These are phyloP conservation scores for Pyrenophora teres DNA, from an alignment of 2,329 filamentous ascomycete genomes.

Conservation along the genomic window DNA sequence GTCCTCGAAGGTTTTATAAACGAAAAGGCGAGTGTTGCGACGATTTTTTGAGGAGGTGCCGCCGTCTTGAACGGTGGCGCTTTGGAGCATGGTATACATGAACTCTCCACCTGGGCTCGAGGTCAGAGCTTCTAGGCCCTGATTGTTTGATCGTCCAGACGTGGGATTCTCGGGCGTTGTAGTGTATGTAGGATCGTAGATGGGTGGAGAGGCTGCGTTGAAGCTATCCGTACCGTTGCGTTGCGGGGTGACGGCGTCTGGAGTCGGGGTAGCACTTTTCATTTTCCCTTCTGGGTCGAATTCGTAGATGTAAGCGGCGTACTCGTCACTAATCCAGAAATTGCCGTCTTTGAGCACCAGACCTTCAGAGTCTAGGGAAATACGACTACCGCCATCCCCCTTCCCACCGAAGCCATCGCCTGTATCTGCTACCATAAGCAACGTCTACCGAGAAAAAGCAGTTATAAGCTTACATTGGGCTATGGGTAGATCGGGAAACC, in stretches of 20 bases:
- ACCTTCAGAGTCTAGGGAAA: conserved; percentile 69
- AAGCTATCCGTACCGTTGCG: conserved; percentile 67
- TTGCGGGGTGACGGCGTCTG: conserved; percentile 66
- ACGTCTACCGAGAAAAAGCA: no score
- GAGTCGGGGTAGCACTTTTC: conserved; percentile 66
- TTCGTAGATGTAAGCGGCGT: conserved; percentile 71
- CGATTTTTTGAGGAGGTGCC: conserved; percentile 60
- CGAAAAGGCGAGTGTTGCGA: conserved; percentile 64
- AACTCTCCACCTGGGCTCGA: conserved; percentile 65
- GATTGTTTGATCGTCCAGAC: conserved; percentile 71
- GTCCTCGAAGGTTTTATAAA: conserved; percentile 53
- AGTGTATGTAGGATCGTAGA: conserved; percentile 58
- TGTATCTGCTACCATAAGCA: conserved; percentile 42
- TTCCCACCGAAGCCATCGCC: conserved; percentile 70
- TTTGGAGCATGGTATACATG: conserved; percentile 69
- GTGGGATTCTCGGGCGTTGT: conserved; percentile 62
- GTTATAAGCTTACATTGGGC: conserved; percentile 54
- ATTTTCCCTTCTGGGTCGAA: conserved; percentile 65
- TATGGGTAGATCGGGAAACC: conserved; percentile 66
- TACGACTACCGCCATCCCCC: conserved; percentile 63
- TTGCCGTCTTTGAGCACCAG: conserved; percentile 64
- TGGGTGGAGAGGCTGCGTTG: conserved; percentile 66
- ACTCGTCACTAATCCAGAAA: conserved; percentile 69
- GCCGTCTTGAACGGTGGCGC: conserved; percentile 59
- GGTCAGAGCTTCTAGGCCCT: conserved; percentile 74